Base-by-base conservation (phyloP, 2,329 filamentous ascomycete genomes). In the Pseudopyricularia javanii region DNA sequence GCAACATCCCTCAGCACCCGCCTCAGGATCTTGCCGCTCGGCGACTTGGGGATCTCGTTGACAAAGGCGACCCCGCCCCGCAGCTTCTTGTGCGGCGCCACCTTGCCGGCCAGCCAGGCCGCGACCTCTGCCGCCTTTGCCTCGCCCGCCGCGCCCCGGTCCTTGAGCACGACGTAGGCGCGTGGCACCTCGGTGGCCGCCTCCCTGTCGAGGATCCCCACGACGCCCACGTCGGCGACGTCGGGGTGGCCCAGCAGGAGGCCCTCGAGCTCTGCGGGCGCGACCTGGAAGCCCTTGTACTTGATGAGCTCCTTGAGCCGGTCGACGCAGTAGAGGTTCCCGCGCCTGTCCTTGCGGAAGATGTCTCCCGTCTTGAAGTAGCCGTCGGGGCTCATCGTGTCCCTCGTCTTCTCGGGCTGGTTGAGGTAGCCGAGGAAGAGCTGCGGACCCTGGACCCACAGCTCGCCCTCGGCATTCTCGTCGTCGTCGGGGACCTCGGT, bases 301-400 rank as follows among this genome's bases (percentile, higher is more conserved):
- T 75, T 75, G 62, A 75, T 75, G 53, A 75, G 59, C 60, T 75
- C 73, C 60, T 73, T 77, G 57, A 75, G 68, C 14, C 91, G 81
- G 64, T 95, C 91, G 63, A 89, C 85, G 49, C 95, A 65, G 62
- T 96, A 91, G 66, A 95, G 88, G 57, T 83, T 71, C 3, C 88
- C 88, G 2, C 74, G 71, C 0, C 79, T 75, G 7, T 80, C 73
- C 60, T 79, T 76, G 2, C 77, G 75, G 11, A 94, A 71, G 3
- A 91, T 72, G 60, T 96, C 91, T 6, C 91, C 91, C 0, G 91
- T 95, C 40, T 79, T 79, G 75, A 95, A 81, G 58, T 90, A 83
- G 1, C 82, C 74, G 51, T 83, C 74, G 56, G 69, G 70, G 0
- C 83, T 62, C 61, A 89, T 96, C 0, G 90, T 93, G 64, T 94